phyloP scores from a whole-genome alignment of 345 rosid species.

The Microthlaspi erraticum region DNA sequence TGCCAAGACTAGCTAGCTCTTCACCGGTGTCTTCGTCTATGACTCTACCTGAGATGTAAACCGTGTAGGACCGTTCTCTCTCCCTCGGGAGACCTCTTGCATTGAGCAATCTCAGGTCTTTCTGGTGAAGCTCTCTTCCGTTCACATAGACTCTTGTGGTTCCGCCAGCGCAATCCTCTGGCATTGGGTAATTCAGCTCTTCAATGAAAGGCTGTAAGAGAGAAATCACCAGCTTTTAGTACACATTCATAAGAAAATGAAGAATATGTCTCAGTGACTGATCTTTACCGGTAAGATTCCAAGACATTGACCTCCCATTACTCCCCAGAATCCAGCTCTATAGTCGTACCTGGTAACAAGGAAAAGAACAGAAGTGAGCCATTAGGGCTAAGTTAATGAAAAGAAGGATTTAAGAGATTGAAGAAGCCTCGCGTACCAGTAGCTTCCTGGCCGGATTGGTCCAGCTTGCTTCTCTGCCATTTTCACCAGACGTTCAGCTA shows the following conservation, averaged over 20 bases:
- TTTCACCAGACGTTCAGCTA: constrained; percentile 68
- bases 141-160: constrained; percentile 75
- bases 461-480: constrained; percentile 88
- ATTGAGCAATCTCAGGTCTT: constrained; percentile 77
- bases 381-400: constrained; percentile 14
- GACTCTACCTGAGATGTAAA: constrained; percentile 84
- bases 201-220: constrained; percentile 79
- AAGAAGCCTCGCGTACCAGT: constrained; percentile 57
- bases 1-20: constrained; percentile 87
- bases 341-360: constrained; percentile 77
- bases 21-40: constrained; percentile 87
- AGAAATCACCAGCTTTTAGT: constrained; percentile 15
- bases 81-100: constrained; percentile 76
- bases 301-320: constrained; percentile 75
- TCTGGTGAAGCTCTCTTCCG: constrained; percentile 87
- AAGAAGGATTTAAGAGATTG: background rate
- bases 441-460: constrained; percentile 79
- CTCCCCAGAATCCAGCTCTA: constrained; percentile 97
- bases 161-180: constrained; percentile 80
- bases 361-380: constrained; percentile 28
- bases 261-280: constrained; percentile 7
- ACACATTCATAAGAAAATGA: background rate
- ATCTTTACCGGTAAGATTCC: constrained; percentile 87
- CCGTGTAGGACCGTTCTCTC: constrained; percentile 66
- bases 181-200: constrained; percentile 82